Evolutionary conservation across 1,284 basidiomycete genomes (phyloP).

Genomic region (Pseudozyma thailandica): DNA sequence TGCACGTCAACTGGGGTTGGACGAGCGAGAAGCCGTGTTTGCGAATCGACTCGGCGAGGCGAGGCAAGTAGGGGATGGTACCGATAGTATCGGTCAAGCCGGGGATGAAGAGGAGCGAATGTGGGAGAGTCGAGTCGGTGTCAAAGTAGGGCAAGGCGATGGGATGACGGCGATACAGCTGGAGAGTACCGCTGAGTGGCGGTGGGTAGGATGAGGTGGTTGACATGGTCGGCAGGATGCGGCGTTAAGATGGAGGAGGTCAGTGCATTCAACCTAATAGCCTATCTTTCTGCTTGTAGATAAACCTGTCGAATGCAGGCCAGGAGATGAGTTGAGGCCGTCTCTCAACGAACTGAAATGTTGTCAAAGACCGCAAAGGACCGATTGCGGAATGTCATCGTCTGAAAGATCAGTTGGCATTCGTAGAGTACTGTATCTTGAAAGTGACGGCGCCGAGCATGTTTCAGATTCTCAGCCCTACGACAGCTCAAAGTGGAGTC

Average conservation of each 20-base stretch:
- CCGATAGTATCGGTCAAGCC: conserved; percentile 62
- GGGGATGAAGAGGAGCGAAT: conserved; percentile 55
- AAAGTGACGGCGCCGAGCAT: no score
- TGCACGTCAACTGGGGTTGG: conserved; percentile 52
- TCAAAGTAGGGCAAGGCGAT: conserved; percentile 55
- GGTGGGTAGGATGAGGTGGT: conserved; percentile 5
- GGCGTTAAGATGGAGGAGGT: neutral
- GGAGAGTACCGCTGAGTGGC: conserved; percentile 29
- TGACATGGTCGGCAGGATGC: neutral
- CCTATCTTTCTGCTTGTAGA: no score
- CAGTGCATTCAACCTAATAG: neutral
- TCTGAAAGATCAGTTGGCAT: no score
- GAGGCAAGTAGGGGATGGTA: conserved; percentile 54
- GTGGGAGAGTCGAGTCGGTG: conserved; percentile 35
- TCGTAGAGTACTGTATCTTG: no score
- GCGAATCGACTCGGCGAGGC: conserved; percentile 29
- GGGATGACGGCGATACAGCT: conserved; percentile 50
- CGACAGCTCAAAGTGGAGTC: neutral
- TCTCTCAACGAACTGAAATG: no score
- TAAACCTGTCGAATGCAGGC: no score
- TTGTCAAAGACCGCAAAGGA: no score
- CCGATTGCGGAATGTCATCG: no score
- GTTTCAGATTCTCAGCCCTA: neutral
- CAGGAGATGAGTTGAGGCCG: no score
- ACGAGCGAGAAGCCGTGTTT: conserved; percentile 51